Conservation (phyloP, 1,284 basidiomycete species). For the Ustilago crameri region DNA sequence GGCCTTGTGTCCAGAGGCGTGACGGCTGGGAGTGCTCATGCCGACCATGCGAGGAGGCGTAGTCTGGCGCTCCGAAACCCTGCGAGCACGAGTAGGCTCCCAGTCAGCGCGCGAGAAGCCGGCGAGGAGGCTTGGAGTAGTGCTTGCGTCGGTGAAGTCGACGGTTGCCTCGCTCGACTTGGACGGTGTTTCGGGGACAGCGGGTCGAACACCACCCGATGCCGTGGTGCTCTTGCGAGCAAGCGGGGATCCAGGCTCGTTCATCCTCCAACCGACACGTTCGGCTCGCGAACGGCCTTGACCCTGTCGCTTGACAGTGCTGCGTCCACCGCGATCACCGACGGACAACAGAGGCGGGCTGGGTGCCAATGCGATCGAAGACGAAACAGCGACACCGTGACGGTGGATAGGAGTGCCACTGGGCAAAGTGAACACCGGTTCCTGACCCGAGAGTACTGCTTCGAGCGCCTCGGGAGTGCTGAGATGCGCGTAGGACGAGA, state of each 20-base stretch:
- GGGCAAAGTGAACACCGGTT: conserved; percentile 46
- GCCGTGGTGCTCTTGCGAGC: conserved; percentile 57
- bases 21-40: conserved; percentile 47
- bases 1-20: conserved; percentile 41
- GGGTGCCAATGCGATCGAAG: conserved; percentile 55
- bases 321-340: conserved; percentile 33
- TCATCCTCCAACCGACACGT: conserved; percentile 52
- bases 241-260: conserved; percentile 59
- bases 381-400: conserved; percentile 45
- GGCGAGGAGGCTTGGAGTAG: conserved; percentile 43
- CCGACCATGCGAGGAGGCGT: conserved; percentile 37
- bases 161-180: conserved; percentile 32
- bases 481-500: conserved; percentile 44
- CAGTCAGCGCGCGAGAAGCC: conserved; percentile 50
- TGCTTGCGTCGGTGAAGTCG: conserved; percentile 44
- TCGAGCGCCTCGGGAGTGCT: conserved; percentile 48
- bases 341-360: conserved; percentile 49
- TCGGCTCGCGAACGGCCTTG: conserved; percentile 51
- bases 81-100: conserved; percentile 29
- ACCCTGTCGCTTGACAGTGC: conserved; percentile 49
- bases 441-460: conserved; percentile 36
- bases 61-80: conserved; percentile 26
- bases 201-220: conserved; percentile 39
- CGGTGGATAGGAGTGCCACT: conserved; percentile 49
- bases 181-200: conserved; percentile 38